Evolutionary conservation across 2,329 filamentous ascomycete genomes (phyloP).

Genomic region (Pezicula rhizophila): DNA sequence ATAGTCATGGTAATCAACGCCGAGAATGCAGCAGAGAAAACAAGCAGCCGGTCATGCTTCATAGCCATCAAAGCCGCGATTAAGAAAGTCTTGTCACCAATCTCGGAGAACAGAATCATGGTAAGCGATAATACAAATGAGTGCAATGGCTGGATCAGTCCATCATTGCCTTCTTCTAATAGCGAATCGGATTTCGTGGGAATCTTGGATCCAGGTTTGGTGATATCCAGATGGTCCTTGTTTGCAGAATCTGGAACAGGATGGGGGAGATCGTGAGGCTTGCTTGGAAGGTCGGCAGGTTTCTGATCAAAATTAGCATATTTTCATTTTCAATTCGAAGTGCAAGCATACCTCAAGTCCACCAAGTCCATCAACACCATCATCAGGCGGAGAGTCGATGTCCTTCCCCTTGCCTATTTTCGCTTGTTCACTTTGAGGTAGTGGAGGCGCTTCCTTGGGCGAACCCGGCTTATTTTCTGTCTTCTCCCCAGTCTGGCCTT

Average conservation of each 20-base stretch:
- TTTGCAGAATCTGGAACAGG: slow-evolving; percentile 61
- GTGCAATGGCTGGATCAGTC: slow-evolving; percentile 73
- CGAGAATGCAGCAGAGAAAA: slow-evolving; percentile 91
- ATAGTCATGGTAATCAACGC: slow-evolving; percentile 93
- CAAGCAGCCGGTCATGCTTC: slow-evolving; percentile 89
- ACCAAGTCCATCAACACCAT: slow-evolving; percentile 27
- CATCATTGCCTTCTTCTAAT: slow-evolving; percentile 42
- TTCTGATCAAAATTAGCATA: slow-evolving; percentile 48
- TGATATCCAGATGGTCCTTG: slow-evolving; percentile 55
- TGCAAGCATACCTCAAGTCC: slow-evolving; percentile 51
- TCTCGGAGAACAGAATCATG: slow-evolving; percentile 96
- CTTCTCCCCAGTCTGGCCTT: slow-evolving; percentile 59
- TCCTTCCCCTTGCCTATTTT: slow-evolving; percentile 26
- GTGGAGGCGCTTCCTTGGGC: slow-evolving; percentile 77
- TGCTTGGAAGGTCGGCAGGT: slow-evolving; percentile 73
- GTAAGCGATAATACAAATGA: slow-evolving; percentile 88
- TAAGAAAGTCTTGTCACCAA: slow-evolving; percentile 97
- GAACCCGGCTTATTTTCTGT: slow-evolving; percentile 70
- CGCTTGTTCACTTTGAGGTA: slow-evolving; percentile 71
- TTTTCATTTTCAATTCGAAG: neutral
- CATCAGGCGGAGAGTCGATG: slow-evolving; percentile 31
- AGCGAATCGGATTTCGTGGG: slow-evolving; percentile 25
- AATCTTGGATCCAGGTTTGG: slow-evolving; percentile 34
- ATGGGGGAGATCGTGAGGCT: slow-evolving; percentile 67
- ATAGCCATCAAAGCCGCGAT: slow-evolving; percentile 98